Evolutionary conservation across 1,284 basidiomycete genomes (phyloP).

Genomic region (Moesziomyces aphidis): DNA sequence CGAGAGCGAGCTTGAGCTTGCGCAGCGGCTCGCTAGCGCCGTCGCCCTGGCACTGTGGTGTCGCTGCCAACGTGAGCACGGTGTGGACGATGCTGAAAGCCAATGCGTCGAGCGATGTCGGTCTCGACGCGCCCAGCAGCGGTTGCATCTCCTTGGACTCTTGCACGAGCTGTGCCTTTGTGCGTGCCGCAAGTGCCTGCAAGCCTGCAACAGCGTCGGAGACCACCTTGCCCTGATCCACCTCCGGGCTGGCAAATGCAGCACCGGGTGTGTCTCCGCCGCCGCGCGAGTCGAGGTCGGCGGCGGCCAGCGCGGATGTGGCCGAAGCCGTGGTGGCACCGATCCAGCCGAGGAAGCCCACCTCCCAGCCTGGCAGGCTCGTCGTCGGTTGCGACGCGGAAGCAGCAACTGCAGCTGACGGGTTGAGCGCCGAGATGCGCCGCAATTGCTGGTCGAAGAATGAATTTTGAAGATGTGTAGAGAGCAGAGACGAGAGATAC

Average conservation of each 20-base stretch:
- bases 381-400: conserved; percentile 38
- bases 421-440: conserved; percentile 43
- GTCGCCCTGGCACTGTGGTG: conserved; percentile 20
- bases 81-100: conserved; percentile 54
- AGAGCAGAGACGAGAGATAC: conserved; percentile 35
- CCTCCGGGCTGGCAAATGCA: conserved; percentile 24
- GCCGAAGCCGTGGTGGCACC: conserved; percentile 37
- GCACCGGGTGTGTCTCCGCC: conserved; percentile 46
- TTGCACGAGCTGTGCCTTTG: conserved; percentile 19
- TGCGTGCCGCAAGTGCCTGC: conserved; percentile 30
- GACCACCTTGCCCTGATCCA: conserved; percentile 40
- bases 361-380: conserved; percentile 47
- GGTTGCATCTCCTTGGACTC: conserved; percentile 6
- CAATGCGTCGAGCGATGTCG: conserved; percentile 47
- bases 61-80: conserved; percentile 46
- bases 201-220: conserved; percentile 31
- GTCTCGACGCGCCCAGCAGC: conserved; percentile 17
- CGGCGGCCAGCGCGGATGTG: conserved; percentile 18
- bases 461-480: conserved; percentile 24
- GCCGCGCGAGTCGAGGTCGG: conserved; percentile 35
- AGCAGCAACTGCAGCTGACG: conserved; percentile 15
- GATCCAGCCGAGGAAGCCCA: conserved; percentile 47
- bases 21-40: conserved; percentile 13
- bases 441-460: conserved; percentile 45
- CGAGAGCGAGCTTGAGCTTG: conserved; percentile 32